Base-by-base conservation (phyloP, 2,329 filamentous ascomycete genomes). In the Neocatenulostroma microsporum region DNA sequence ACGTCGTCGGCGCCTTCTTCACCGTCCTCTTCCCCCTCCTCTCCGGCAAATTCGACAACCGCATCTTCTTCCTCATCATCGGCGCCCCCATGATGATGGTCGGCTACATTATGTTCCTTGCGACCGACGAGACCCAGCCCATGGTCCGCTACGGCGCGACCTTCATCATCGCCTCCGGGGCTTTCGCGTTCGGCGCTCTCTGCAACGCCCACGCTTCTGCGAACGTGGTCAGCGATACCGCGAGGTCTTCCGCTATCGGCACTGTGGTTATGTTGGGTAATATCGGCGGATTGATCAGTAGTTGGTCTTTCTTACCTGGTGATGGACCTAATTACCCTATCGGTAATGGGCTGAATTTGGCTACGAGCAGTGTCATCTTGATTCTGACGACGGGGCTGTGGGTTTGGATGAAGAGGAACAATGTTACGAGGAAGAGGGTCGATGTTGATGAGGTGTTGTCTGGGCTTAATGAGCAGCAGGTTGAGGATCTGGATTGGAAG, bases 241-340 rank as follows among this genome's bases (percentile, higher is more conserved):
- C 81, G 0, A 70, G 80, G 11, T 76, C 74, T 8, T 71, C 76
- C 1, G 78, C 78, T 3, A 81, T 84, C 29, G 79, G 74, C 9
- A 73, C 72, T 0, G 77, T 76, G 36, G 76, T 84, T 51, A 84
- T 84, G 79, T 63, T 82, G 17, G 82, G 80, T 19, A 84, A 84
- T 37, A 54, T 84, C n/a, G 82, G 82, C 2, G 82, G 53, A 6
- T 32, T 58, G 13, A 50, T 57, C 28, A 46, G 45, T 2, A 58
- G 54, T 0, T 56, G 54, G 54, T 37, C 23, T 4, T 55, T 55
- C 58, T 50, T 83, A 12, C 70, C 72, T 0, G 73, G 62, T 47
- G 80, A 84, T 51, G 73, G 50, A 0, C 81, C 81, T 0, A 59
- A 84, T 40, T 86, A 77, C 50, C 76, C 67, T 42, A 82, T 84